Evolutionary conservation across 495 filamentous ascomycete genomes (phyloP), one percentile per base, ranked within the genome.

Genomic region (Diplogelasinospora grovesii): DNA sequence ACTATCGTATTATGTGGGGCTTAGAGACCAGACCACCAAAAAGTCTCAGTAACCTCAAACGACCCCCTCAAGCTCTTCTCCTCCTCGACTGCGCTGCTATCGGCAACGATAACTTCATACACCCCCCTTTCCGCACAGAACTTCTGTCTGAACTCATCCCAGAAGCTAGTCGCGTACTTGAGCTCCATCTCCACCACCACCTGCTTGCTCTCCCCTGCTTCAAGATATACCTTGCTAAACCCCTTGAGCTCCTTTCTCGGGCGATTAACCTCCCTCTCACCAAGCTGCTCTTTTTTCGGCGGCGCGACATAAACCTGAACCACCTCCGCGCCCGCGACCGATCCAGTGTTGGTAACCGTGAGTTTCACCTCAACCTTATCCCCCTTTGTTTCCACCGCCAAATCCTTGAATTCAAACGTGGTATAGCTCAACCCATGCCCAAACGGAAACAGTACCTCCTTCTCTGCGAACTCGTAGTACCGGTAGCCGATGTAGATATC

Each of bases 401-500:
- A 58, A 35, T 77, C 60, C 0, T 68, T 70, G 45, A 83, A 77
- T 11, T 52, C 32, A 57, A 89, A 89, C 7, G 65, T 77, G 1
- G 84, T 82, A 59, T 86, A 89, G 11, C 78, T 83, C 5, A 89
- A 66, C 22, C 85, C 84, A 55, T 83, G 76, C 22, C 85, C 83
- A 60, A 89, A 89, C 29, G 77, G 66, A 55, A 86, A 88, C 13
- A 82, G 65, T 0, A 80, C 73, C 6, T 66, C 61, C n/a, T 76
- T 64, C 15, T 79, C 61, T 16, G 68, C 63, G 48, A 73, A 80
- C 54, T 89, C 85, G 59, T 83, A 89, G 57, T 77, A 84, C 4
- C 83, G 70, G 52, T 88, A 89, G 5, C 84, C 84, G 24, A 88
- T 71, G 56, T 82, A 88, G 42, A 89, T 64, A 43, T 81, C 81